Evolutionary conservation across 2,329 filamentous ascomycete species (phyloP).

Genomic region (Aspergillus flavus): DNA sequence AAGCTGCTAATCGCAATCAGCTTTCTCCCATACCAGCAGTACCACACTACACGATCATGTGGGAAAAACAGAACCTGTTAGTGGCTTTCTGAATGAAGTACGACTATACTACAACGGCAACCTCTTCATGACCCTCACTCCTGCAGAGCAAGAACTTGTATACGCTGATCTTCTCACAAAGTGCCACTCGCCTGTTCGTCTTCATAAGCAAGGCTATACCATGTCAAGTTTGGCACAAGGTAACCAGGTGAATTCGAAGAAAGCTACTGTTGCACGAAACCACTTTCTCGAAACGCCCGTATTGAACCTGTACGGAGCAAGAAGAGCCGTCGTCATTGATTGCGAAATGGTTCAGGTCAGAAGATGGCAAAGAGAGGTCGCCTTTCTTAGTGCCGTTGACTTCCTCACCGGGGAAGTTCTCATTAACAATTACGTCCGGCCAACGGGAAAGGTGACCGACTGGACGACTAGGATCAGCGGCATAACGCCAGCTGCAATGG

Average conservation of each 20-base stretch:
- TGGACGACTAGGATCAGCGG: constrained; percentile 47
- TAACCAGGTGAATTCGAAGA: not conserved
- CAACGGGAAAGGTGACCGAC: constrained; percentile 35
- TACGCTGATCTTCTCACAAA: not conserved
- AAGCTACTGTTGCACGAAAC: not conserved
- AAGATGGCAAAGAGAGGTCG: constrained; percentile 33
- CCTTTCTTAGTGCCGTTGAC: constrained; percentile 48
- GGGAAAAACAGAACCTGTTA: not conserved
- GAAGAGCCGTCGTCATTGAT: constrained; percentile 46
- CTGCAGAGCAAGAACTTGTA: not conserved
- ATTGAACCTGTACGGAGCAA: not conserved
- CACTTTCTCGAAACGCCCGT: not conserved
- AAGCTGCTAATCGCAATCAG: not conserved
- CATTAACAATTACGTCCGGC: constrained; percentile 47
- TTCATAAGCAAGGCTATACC: not conserved
- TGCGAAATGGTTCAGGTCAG: constrained; percentile 52
- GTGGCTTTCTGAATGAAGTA: not conserved
- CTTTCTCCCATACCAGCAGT: not conserved
- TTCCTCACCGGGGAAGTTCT: constrained; percentile 52
- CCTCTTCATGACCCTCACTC: constrained; percentile 1
- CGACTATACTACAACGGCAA: constrained; percentile 4
- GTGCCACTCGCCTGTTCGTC: constrained; percentile 10
- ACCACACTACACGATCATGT: not conserved
- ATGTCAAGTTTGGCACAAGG: not conserved
- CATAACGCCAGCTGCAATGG: constrained; percentile 36